Evolutionary conservation across 2,329 filamentous ascomycete genomes (phyloP), one percentile per base, ranked within the genome.

Genomic region (Exophiala xenobiotica): DNA sequence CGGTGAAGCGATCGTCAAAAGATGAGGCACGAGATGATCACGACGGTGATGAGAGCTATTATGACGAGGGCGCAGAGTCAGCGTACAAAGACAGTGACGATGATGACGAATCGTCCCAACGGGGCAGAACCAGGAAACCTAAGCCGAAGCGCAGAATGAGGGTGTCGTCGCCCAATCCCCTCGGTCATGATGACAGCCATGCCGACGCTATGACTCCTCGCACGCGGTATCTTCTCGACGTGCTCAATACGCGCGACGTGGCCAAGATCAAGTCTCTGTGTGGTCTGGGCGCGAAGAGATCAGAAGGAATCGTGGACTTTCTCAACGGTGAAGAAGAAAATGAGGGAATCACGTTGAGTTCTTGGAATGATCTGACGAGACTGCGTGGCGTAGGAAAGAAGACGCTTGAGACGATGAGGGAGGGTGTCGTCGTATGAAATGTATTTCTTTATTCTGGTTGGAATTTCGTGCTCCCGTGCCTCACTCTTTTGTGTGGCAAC

Each of bases 361-460:
- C 63, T 45, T 65, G 75, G 45, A 60, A 62, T 4, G 68, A 74
- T 48, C 48, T 77, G 38, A 70, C 70, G 42, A 68, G 66, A 26
- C 49, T 77, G 53, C 72, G 67, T 48, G 74, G 74, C 0, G 69
- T 76, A 38, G 74, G 74, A 4, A 60, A 67, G 51, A 73, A 70
- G 59, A 74, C 69, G 0, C 70, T 76, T 12, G 69, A 76, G 63
- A 74, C 65, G 51, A 76, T 77, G 74, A 68, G 72, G 51, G 69
- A 68, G 45, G 73, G 71, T 20, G 65, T 74, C 38, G 60, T 69
- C 58, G 65, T 65, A 49, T 71, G 40, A 54, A 27, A 5, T 40
- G 19, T 12, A 20, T 18, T 33, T 33, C 5, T 11, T 6, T 33
- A 5, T 9, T 11, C 16, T 33, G 6, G 29, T n/a, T n/a, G n/a